Conservation (phyloP, 2,329 filamentous ascomycete genomes). For the Thelonectria olida region DNA sequence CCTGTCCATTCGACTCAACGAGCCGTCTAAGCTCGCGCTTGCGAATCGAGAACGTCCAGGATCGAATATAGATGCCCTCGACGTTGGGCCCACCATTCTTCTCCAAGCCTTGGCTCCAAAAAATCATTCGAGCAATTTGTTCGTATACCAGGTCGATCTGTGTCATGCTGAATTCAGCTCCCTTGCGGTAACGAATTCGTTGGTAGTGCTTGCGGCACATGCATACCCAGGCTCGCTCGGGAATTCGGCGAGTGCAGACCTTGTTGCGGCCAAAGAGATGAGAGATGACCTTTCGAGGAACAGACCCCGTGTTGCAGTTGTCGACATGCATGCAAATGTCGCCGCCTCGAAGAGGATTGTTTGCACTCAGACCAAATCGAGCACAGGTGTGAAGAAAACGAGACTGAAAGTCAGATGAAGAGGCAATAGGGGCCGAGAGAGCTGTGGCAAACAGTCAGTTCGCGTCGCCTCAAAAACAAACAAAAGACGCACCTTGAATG, state of each 20-base stretch:
- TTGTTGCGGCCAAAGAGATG: slow-evolving; percentile 89
- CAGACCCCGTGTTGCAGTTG: slow-evolving; percentile 67
- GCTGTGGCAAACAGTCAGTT: slow-evolving; percentile 10
- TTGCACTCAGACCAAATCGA: slow-evolving; percentile 25
- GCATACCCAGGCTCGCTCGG: slow-evolving; percentile 75
- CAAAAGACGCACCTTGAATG: slow-evolving; percentile 19
- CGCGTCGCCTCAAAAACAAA: neutral
- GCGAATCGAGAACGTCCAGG: slow-evolving; percentile 70
- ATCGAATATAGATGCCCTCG: slow-evolving; percentile 45
- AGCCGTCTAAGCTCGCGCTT: slow-evolving; percentile 71
- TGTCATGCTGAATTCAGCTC: slow-evolving; percentile 65
- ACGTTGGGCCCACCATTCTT: slow-evolving; percentile 38
- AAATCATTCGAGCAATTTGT: slow-evolving; percentile 70
- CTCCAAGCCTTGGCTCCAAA: slow-evolving; percentile 66
- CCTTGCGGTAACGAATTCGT: slow-evolving; percentile 74
- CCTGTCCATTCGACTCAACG: slow-evolving; percentile 42
- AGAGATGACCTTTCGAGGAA: slow-evolving; percentile 78
- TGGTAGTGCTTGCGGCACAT: slow-evolving; percentile 88
- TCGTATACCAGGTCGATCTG: slow-evolving; percentile 72
- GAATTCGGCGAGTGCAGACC: slow-evolving; percentile 75
- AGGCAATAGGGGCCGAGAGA: slow-evolving; percentile 1
- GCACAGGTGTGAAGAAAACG: slow-evolving; percentile 33
- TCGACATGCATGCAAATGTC: slow-evolving; percentile 63
- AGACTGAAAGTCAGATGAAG: slow-evolving; percentile 24
- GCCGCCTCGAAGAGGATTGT: slow-evolving; percentile 35